Conservation (phyloP, 1,139 yeast genomes). For the Protomyces gravidus region DNA sequence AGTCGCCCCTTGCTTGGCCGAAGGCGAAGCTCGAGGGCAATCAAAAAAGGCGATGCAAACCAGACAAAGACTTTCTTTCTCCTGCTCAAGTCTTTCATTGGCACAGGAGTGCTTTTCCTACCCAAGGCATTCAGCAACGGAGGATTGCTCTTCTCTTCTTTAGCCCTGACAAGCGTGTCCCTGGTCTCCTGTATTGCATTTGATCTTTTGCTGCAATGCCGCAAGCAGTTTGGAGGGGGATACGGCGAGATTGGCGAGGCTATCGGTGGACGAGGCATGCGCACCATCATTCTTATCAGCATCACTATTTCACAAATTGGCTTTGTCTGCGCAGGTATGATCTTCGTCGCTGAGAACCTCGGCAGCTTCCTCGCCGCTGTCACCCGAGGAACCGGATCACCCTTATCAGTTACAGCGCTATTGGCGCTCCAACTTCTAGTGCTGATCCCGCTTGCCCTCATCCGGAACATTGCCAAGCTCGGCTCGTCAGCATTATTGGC, state of each 20-base stretch:
- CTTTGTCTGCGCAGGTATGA: slow-evolving; percentile 88
- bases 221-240: slow-evolving; percentile 60
- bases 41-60: slow-evolving; percentile 46
- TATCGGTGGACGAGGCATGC: slow-evolving; percentile 66
- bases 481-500: slow-evolving; percentile 90
- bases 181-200: slow-evolving; percentile 81
- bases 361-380: slow-evolving; percentile 52
- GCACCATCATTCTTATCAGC: slow-evolving; percentile 65
- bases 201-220: slow-evolving; percentile 60
- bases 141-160: slow-evolving; percentile 70
- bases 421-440: slow-evolving; percentile 57
- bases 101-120: slow-evolving; percentile 91
- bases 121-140: slow-evolving; percentile 79
- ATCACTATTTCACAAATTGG: slow-evolving; percentile 88
- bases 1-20: slow-evolving; percentile 24
- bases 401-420: slow-evolving; percentile 13
- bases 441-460: slow-evolving; percentile 75
- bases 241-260: slow-evolving; percentile 84
- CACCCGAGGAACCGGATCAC: slow-evolving; percentile 30
- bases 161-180: slow-evolving; percentile 64
- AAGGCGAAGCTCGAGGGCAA: slow-evolving; percentile 26
- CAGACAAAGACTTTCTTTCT: slow-evolving; percentile 65
- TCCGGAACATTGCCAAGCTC: slow-evolving; percentile 81
- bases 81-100: slow-evolving; percentile 83
- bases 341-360: slow-evolving; percentile 84